Conservation (phyloP, 2,329 filamentous ascomycete genomes). For the Orbilia javanica region DNA sequence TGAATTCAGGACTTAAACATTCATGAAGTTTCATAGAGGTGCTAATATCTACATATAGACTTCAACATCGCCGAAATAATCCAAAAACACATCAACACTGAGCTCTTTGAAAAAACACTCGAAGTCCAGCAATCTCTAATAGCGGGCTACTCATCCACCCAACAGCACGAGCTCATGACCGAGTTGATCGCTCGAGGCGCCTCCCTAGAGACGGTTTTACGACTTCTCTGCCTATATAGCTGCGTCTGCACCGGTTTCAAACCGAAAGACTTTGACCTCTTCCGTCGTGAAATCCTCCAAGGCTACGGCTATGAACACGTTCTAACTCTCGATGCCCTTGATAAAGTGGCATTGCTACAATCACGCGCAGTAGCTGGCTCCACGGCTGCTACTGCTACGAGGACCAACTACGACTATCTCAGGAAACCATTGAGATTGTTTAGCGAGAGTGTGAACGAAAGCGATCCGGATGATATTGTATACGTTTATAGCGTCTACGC, state of each 20-base stretch:
- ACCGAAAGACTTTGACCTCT: conserved; percentile 86
- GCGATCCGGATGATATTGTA: conserved; percentile 92
- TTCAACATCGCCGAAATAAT: conserved; percentile 84
- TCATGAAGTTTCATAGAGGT: not conserved
- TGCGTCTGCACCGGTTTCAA: conserved; percentile 90
- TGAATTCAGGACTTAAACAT: conserved; percentile 61
- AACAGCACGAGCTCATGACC: conserved; percentile 90
- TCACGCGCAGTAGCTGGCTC: conserved; percentile 81
- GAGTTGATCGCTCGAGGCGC: conserved; percentile 92
- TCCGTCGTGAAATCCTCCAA: conserved; percentile 87
- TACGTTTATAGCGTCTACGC: conserved; percentile 99
- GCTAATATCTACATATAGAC: conserved; percentile 12
- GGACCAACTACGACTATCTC: conserved; percentile 90
- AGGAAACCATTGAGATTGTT: conserved; percentile 89
- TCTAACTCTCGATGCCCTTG: conserved; percentile 86
- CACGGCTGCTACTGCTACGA: conserved; percentile 74
- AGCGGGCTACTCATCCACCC: conserved; percentile 86
- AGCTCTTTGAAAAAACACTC: conserved; percentile 86
- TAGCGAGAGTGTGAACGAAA: conserved; percentile 95
- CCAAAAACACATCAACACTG: conserved; percentile 89
- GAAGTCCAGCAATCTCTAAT: conserved; percentile 91
- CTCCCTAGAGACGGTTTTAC: conserved; percentile 82
- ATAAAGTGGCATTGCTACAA: conserved; percentile 88
- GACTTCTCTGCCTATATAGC: conserved; percentile 90
- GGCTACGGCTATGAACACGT: conserved; percentile 96